Evolutionary conservation across 2,329 filamentous ascomycete species (phyloP), one percentile per base, ranked within the genome.

Genomic region (Boeremia lycopersici): DNA sequence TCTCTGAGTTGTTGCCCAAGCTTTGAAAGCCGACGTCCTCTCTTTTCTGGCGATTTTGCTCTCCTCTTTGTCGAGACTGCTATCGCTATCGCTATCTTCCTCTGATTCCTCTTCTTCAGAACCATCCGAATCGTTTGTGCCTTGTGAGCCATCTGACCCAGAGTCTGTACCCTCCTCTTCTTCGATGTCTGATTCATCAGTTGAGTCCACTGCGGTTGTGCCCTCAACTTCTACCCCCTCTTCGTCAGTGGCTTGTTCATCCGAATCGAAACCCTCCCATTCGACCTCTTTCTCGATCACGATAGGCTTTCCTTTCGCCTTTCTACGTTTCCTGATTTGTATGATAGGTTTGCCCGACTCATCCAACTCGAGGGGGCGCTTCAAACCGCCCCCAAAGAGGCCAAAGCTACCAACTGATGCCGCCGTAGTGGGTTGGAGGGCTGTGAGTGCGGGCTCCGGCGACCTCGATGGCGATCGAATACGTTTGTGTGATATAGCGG

Each of bases 1-100:
- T 53, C 93, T 85, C 74, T 95, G 89, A 65, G 90, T 86, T 28
- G 88, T 86, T 17, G 95, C 95, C 95, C 95, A 99, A 2, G 89
- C 84, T 74, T 98, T 98, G 81, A 99, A 99, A 0, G 91, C 91
- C 2, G 86, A 88, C 36, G 81, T 76, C 19, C 79, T 74, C 52
- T 77, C 77, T 59, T 76, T 79, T 44, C 74, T 74, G 28, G 68
- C 70, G 12, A 70, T 69, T 45, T 78, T 77, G 2, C 62, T 63
- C 6, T 76, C 73, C 8, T 75, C 68, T 8, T 76, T 74, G 26
- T 49, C 49, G 11, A 15, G n/a, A 44, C 70, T 72, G 43, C 65
- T 71, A 4, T 74, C 76, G 9, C 70, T 67, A 6, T 71, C 70
- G 5, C 68, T 63, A 2, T 67, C 64, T 6, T 68, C 67, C 5